These are phyloP conservation scores for Phyllosticta citriasiana DNA, from an alignment of 2,329 filamentous ascomycete species.

Conservation along the genomic window DNA sequence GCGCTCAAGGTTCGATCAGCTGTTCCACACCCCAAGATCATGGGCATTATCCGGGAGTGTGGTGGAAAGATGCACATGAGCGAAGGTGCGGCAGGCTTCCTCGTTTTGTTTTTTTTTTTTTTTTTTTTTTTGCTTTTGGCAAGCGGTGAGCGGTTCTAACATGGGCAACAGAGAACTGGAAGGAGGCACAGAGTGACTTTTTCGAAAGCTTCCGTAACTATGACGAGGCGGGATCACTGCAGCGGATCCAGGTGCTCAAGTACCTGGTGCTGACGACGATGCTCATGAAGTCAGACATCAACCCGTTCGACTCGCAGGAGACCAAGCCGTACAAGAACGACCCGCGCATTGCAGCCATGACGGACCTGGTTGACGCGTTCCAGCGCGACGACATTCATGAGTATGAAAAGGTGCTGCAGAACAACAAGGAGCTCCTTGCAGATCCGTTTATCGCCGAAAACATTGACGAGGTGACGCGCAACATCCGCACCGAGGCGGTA, in stretches of 20 bases:
- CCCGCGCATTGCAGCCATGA: conserved; percentile 92
- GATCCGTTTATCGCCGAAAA: conserved; percentile 98
- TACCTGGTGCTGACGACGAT: conserved; percentile 94
- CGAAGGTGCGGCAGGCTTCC: conserved; percentile 44
- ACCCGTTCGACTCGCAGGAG: conserved; percentile 96
- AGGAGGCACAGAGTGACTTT: conserved; percentile 92
- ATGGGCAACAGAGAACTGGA: conserved; percentile 69
- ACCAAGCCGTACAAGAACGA: conserved; percentile 98
- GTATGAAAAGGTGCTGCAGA: conserved; percentile 79
- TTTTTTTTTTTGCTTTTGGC: conserved; percentile 5
- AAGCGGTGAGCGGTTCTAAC: conserved; percentile 16
- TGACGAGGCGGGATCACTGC: conserved; percentile 91
- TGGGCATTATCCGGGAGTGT: conserved; percentile 97
- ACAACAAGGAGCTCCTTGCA: conserved; percentile 77
- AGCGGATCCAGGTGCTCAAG: conserved; percentile 94
- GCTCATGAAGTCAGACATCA: conserved; percentile 98
- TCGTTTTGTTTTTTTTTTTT: not conserved
- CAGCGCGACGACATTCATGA: conserved; percentile 88
- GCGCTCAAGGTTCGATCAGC: conserved; percentile 91
- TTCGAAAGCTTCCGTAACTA: conserved; percentile 99
- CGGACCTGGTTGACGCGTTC: conserved; percentile 90
- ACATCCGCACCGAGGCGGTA: conserved; percentile 94
- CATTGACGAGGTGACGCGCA: conserved; percentile 96
- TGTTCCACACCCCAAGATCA: conserved; percentile 95
- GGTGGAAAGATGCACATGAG: conserved; percentile 99